phyloP scores from a whole-genome alignment of 2,329 filamentous ascomycete genomes.

The Lasiodiplodia gonubiensis region DNA sequence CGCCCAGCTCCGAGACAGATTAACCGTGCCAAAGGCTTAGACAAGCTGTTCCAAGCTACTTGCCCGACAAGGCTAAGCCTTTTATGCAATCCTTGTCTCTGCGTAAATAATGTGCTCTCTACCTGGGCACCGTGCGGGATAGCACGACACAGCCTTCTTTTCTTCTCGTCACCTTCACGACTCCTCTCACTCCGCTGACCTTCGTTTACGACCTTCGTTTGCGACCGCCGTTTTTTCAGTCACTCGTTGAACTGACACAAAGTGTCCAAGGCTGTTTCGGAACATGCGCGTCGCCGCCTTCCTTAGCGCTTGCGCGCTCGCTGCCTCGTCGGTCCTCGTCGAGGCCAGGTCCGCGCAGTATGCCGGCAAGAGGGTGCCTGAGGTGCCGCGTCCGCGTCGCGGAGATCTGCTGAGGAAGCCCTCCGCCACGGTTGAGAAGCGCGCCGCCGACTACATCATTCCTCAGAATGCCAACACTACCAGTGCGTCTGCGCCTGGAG shows the following conservation, averaged over 20 bases:
- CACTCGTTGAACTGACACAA: background rate
- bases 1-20: background rate
- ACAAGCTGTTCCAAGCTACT: constrained; percentile 21
- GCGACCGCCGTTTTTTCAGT: background rate
- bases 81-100: background rate
- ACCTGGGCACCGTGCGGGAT: background rate
- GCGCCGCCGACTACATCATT: constrained; percentile 39
- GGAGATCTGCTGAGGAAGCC: constrained; percentile 32
- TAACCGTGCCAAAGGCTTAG: constrained; percentile 5
- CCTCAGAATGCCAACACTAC: constrained; percentile 51
- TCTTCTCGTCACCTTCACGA: background rate
- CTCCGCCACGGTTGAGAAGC: background rate
- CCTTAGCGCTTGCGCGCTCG: constrained; percentile 16
- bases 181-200: background rate
- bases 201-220: background rate
- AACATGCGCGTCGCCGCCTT: constrained; percentile 18
- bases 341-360: constrained; percentile 21
- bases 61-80: constrained; percentile 19
- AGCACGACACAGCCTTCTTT: background rate
- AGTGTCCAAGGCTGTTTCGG: background rate
- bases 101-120: background rate
- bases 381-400: constrained; percentile 38
- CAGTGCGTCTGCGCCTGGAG: constrained; percentile 33
- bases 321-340: constrained; percentile 15
- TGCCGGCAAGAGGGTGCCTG: constrained; percentile 24